Evolutionary conservation across 768 basidiomycete species (phyloP), one percentile per base, ranked within the genome.

Genomic region (Mycena albidolilacea): DNA sequence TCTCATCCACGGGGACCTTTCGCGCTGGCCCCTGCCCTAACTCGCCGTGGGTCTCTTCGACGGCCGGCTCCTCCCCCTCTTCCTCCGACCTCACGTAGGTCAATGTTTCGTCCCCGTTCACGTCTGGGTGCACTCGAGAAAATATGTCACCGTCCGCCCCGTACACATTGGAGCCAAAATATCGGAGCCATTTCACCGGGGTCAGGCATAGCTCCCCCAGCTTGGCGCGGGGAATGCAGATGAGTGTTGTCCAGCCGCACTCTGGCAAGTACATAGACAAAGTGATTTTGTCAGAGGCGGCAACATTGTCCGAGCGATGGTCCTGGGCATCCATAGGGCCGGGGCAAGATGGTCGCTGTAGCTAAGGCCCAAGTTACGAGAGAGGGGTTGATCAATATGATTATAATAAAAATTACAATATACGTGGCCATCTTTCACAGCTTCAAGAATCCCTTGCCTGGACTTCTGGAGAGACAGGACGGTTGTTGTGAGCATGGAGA

Each of bases 111-210:
- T 30, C 23, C 54, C 21, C 23, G 50, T 52, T 19, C 19, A 38
- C 30, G 46, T 58, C 50, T 7, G 64, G 19, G n/a, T n/a, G 35
- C 41, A 12, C n/a, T 46, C 48, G 1, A 30, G 39, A 54, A 61
- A 23, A 62, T 1, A 69, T 52, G 6, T 69, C 59, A 38, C 67
- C 59, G 48, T 69, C 67, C 6, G 59, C 67, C 46, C 67, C 67
- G 38, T 69, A 69, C 14, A 54, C 48, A 52, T 69, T 61, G 1
- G 67, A 69, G 50, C 30, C 12, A 21, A 52, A 69, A 10, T 19
- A 52, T 61, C 37, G 4, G 30, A 68, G 37, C 67, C 67, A 61
- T 15, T 41, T 38, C 11, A 52, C 58, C 12, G 59, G 67, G 44
- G 11, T 19, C n/a, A 50, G 67, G 23, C 46, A 60, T n/a, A 69